phyloP scores from a whole-genome alignment of 257 asterid genomes.

The Lantana camara region DNA sequence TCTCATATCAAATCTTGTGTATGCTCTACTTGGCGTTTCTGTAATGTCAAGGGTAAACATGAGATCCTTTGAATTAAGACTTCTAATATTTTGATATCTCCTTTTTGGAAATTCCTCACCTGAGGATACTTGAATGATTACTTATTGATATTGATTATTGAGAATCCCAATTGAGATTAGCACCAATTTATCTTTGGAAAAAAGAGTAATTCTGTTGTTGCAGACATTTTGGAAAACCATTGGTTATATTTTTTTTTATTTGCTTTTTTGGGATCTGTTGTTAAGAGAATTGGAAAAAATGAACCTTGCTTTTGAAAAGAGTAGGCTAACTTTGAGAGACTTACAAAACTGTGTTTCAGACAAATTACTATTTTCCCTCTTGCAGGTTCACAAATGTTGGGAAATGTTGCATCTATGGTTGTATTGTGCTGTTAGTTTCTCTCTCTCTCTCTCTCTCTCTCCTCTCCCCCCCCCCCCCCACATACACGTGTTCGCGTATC shows the following conservation, averaged over 20 bases:
- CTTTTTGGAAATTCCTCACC: conserved; percentile 2
- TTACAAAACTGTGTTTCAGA: neutral
- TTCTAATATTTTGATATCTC: conserved; percentile 12
- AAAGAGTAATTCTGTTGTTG: conserved; percentile 1
- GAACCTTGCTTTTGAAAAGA: neutral
- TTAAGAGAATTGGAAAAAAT: neutral
- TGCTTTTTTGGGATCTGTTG: conserved; percentile 5
- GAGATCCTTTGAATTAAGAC: conserved; percentile 34
- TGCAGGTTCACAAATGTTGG: conserved; percentile 91
- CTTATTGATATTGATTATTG: conserved; percentile 7
- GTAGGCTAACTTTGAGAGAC: neutral
- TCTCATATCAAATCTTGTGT: conserved; percentile 74
- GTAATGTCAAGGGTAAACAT: conserved; percentile 89
- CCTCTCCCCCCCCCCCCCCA: too few relatives aligned
- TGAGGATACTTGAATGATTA: conserved; percentile 18
- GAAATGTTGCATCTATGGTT: conserved; percentile 74
- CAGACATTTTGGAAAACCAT: neutral
- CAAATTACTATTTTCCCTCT: conserved; percentile 3
- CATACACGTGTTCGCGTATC: neutral
- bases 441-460: conserved; percentile 30
- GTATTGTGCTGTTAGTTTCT: conserved; percentile 61
- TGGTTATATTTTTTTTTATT: neutral
- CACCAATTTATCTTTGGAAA: neutral
- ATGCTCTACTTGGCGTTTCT: conserved; percentile 90
- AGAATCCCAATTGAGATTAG: neutral